Evolutionary conservation across 768 basidiomycete genomes (phyloP).

Genomic region (Cystofilobasidium macerans): DNA sequence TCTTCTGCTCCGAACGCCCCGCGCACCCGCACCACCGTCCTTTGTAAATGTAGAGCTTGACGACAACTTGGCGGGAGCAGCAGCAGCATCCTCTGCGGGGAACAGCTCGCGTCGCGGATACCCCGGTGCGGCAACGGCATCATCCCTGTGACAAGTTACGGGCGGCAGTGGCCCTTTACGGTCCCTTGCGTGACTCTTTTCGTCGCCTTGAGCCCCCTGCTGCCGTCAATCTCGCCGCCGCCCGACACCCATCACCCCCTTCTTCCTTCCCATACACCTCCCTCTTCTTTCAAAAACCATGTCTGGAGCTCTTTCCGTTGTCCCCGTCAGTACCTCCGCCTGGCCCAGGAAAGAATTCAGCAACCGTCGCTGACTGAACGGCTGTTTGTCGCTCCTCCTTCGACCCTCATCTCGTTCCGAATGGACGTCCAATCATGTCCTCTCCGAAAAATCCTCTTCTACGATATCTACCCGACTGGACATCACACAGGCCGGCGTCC

Average conservation of each 20-base stretch:
- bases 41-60: too few relatives aligned
- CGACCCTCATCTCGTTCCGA: background rate
- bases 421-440: too few relatives aligned
- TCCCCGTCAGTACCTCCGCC: slow-evolving; percentile 36
- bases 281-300: slow-evolving; percentile 22
- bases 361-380: background rate
- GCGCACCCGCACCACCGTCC: background rate
- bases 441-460: background rate
- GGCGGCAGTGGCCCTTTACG: too few relatives aligned
- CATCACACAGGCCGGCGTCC: slow-evolving; percentile 88
- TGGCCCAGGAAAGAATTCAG: too few relatives aligned
- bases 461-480: background rate
- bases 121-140: too few relatives aligned
- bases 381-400: background rate
- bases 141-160: too few relatives aligned
- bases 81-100: too few relatives aligned
- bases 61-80: too few relatives aligned
- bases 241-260: background rate
- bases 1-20: background rate
- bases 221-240: background rate
- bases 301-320: slow-evolving; percentile 39
- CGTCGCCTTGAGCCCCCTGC: background rate
- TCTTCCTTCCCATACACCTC: background rate
- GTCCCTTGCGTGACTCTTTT: too few relatives aligned
- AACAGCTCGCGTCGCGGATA: too few relatives aligned